Evolutionary conservation across 1,284 basidiomycete species (phyloP).

Genomic region (Cutaneotrichosporon curvatum): DNA sequence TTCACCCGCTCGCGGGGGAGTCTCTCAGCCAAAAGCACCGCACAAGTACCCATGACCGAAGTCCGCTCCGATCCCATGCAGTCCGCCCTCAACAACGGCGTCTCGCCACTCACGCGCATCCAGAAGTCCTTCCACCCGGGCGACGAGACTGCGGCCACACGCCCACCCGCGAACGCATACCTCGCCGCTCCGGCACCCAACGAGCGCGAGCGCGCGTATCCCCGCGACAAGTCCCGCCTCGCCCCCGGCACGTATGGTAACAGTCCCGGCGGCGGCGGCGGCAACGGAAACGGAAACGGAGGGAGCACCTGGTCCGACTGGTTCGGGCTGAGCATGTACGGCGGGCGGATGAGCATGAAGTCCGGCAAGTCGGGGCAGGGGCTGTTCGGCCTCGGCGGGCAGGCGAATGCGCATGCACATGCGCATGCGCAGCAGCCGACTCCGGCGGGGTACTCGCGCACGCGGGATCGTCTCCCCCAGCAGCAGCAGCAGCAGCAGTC

Average conservation of each 20-base stretch:
- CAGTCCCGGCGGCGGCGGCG: background rate
- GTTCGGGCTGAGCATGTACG: slow-evolving; percentile 8
- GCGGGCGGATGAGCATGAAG: background rate
- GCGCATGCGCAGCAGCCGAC: too few species aligned
- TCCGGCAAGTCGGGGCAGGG: background rate
- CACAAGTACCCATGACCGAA: slow-evolving; percentile 1
- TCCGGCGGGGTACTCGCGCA: too few species aligned
- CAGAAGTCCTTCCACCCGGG: background rate
- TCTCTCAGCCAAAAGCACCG: background rate
- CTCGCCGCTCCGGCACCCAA: background rate
- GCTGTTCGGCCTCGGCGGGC: background rate
- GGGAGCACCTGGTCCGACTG: slow-evolving; percentile 9
- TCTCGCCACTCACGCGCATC: slow-evolving; percentile 9
- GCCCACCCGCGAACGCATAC: background rate
- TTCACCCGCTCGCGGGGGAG: too few species aligned
- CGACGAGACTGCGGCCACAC: background rate
- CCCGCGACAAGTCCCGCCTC: too few species aligned
- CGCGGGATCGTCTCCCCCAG: too few species aligned
- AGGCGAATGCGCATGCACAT: too few species aligned
- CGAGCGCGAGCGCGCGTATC: background rate
- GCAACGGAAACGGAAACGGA: background rate
- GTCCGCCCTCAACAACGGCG: slow-evolving; percentile 8
- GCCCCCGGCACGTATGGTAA: too few species aligned
- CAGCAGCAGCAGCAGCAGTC: too few species aligned
- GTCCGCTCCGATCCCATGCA: slow-evolving; percentile 7